Evolutionary conservation across 495 filamentous ascomycete genomes (phyloP).

Genomic region (Bryoglossum gracile): DNA sequence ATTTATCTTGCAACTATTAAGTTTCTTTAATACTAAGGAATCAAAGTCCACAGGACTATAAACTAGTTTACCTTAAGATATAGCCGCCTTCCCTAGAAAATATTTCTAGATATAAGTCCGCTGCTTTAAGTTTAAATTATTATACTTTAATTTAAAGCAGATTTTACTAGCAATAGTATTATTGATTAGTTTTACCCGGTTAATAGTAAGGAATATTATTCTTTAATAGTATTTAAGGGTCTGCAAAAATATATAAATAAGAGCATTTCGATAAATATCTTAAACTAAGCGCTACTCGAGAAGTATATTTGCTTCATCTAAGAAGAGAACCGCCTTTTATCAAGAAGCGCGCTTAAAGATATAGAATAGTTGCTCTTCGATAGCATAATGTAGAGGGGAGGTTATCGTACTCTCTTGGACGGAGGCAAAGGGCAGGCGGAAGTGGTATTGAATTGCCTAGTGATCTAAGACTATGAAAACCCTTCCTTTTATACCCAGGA

Average conservation of each 20-base stretch:
- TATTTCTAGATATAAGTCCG: constrained; percentile 6
- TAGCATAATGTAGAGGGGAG: no score
- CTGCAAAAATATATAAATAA: constrained; percentile 3
- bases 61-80: constrained; percentile 14
- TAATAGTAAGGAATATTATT: constrained; percentile 11
- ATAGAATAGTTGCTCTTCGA: constrained; percentile 35
- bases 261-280: constrained; percentile 7
- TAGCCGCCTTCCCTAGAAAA: constrained; percentile 17
- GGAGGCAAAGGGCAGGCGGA: no score
- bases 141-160: constrained; percentile 13
- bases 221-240: constrained; percentile 7
- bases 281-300: constrained; percentile 8
- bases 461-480: no score
- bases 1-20: constrained; percentile 17
- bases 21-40: constrained; percentile 14
- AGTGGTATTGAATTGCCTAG: no score
- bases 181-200: constrained; percentile 5
- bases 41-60: constrained; percentile 14
- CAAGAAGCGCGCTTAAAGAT: constrained; percentile 32
- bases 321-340: not conserved
- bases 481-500: no score
- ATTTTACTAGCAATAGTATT: constrained; percentile 8
- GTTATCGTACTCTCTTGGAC: no score
- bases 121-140: constrained; percentile 9
- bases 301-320: no score